Evolutionary conservation across 345 rosid species (phyloP).

Genomic region (Durio zibethinus): DNA sequence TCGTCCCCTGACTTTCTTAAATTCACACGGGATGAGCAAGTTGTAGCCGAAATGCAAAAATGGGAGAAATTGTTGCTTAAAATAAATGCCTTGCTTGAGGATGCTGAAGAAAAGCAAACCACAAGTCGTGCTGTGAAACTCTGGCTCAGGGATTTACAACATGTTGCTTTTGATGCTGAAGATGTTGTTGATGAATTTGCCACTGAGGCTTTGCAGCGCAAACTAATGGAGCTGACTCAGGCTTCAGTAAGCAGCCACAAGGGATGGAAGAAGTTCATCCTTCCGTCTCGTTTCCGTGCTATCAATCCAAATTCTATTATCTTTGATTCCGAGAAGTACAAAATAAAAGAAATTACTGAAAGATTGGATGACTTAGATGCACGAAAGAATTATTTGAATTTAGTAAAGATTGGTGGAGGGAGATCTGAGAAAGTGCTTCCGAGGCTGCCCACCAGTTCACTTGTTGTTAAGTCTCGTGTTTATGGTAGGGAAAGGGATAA

Average conservation of each 20-base stretch:
- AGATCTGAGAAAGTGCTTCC: background rate
- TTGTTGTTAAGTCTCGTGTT: slow-evolving; percentile 12
- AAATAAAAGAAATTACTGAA: background rate
- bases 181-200: slow-evolving; percentile 24
- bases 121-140: background rate
- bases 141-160: slow-evolving; percentile 22
- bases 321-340: slow-evolving; percentile 10
- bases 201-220: background rate
- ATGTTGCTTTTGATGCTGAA: slow-evolving; percentile 25
- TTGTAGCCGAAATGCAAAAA: slow-evolving; percentile 8
- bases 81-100: slow-evolving; percentile 9
- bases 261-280: background rate
- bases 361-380: background rate
- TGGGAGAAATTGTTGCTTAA: slow-evolving; percentile 7
- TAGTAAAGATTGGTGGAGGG: slow-evolving; percentile 7
- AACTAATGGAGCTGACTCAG: background rate
- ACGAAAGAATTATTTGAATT: slow-evolving; percentile 1
- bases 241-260: background rate
- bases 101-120: slow-evolving; percentile 7
- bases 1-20: background rate
- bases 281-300: background rate
- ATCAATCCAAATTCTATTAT: background rate
- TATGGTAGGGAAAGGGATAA: slow-evolving; percentile 26
- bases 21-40: background rate
- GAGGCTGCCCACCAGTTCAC: background rate